Base-by-base conservation (phyloP, 805 yeast genomes). In the Nakazawaea wyomingensis region DNA sequence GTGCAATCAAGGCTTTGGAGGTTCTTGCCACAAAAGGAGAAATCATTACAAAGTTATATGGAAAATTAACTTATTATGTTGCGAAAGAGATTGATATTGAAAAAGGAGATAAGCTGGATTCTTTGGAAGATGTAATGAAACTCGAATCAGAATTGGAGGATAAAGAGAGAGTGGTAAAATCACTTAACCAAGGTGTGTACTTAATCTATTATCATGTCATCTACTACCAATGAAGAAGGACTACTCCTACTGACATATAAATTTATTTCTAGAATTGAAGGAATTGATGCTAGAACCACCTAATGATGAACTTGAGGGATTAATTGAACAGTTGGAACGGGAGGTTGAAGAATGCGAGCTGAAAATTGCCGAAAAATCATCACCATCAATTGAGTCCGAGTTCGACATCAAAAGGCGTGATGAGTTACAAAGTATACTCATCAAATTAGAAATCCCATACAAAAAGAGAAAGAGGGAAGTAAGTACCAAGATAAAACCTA, bases 41-140 rank as follows among this genome's bases (percentile, higher is more conserved):
- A 41, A 57, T 74, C 22, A 46, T 62, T 0, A 51, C 60, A 0
- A 74, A 72, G 49, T 40, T 59, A 5, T 69, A 69, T 44, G 80
- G 79, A 0, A 75, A 73, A 47, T 54, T 66, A 27, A 50, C 50
- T 0, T 66, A 71, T 20, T 72, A 71, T 41, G 65, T 70, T 22
- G 71, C 69, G 34, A 60, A 62, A n/a, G 68, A 69, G 44, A 49
- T 55, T 6, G 53, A 54, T 11, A 13, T 13, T 8, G 26, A 19
- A n/a, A 29, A 16, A 4, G 24, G 21, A 20, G 27, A 33, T 19
- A 32, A 30, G 10, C 20, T 41, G 3, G 39, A 16, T 4, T 8
- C 47, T 9, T 50, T 46, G n/a, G 46, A 28, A 17, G 31, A 21
- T 9, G 10, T 35, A 27, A 22, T 18, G 10, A 29, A 18, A 17